Conservation (phyloP, 192 early-diverging fungal genomes). For the Umbelopsis ramanniana region DNA sequence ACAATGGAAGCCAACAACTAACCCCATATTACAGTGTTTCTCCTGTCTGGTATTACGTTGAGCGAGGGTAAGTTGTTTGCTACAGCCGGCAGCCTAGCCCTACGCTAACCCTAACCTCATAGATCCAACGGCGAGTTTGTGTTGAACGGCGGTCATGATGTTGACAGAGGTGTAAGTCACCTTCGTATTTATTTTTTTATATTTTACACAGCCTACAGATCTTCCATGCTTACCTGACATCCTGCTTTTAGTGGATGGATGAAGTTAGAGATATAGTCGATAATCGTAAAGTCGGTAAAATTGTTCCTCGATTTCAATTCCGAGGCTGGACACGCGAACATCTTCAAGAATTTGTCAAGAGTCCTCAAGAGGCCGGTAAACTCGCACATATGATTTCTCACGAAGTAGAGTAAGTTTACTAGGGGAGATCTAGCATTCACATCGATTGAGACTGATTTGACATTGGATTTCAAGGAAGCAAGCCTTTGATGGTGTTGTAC, state of each 20-base stretch:
- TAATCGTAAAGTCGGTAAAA: conserved; percentile 31
- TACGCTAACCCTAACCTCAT: background rate
- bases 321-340: conserved; percentile 31
- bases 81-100: background rate
- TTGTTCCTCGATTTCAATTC: conserved; percentile 44
- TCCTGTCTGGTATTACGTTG: conserved; percentile 47
- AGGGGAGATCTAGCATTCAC: background rate
- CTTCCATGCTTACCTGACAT: background rate
- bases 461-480: conserved; percentile 27
- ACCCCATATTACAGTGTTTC: conserved; percentile 29
- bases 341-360: conserved; percentile 28
- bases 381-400: conserved; percentile 30
- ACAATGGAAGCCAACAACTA: too few relatives aligned
- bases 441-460: background rate
- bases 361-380: conserved; percentile 10
- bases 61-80: conserved; percentile 25
- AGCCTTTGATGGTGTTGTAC: conserved; percentile 38
- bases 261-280: conserved; percentile 33
- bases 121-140: conserved; percentile 23
- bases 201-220: background rate
- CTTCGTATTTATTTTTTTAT: background rate
- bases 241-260: conserved; percentile 37
- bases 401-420: conserved; percentile 35
- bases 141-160: conserved; percentile 43
- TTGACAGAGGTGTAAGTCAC: conserved; percentile 38